Percentiles rank a stretch among this genome's conserved stretches.
Conservation (phyloP, 306 rosid species). For the Cucumis hystrix region DNA sequence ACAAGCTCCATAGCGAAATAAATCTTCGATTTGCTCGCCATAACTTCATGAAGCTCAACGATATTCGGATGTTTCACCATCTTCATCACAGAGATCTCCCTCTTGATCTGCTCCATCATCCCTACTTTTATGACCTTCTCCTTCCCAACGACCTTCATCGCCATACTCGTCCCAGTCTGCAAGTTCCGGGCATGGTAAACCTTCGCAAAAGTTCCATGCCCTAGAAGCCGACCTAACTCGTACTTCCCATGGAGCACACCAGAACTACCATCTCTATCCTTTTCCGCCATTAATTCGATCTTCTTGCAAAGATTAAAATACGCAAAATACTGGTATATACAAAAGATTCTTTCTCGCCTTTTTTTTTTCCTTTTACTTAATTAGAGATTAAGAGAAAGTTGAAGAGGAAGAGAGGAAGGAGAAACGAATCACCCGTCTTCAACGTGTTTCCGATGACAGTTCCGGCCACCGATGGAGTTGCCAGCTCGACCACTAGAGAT, state of each 20-base stretch:
- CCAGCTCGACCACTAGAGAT: conserved; percentile 21
- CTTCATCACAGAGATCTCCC: conserved; percentile 86
- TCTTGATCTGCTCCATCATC: conserved; percentile 89
- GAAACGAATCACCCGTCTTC: conserved; percentile 74
- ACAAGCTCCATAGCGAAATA: conserved; percentile 90
- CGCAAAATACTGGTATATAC: not conserved
- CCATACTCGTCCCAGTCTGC: conserved; percentile 41
- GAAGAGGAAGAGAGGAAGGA: not conserved
- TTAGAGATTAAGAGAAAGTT: not conserved
- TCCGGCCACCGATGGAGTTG: conserved; percentile 47
- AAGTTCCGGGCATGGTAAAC: conserved; percentile 66
- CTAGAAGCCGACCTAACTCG: conserved; percentile 82
- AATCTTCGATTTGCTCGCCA: conserved; percentile 91
- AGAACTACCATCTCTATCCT: conserved; percentile 15
- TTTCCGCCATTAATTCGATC: conserved; percentile 21
- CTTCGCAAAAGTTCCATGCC: conserved; percentile 91
- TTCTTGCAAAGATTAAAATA: not conserved
- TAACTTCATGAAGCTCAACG: conserved; percentile 72
- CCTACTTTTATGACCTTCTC: conserved; percentile 85
- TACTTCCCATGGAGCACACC: conserved; percentile 67
- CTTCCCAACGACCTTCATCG: conserved; percentile 87
- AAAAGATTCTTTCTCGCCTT: not conserved
- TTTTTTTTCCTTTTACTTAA: not conserved
- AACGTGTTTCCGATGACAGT: conserved; percentile 94
- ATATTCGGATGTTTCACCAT: conserved; percentile 83